These are phyloP conservation scores for Sparassis latifolia DNA, from an alignment of 1,284 basidiomycete species.

Conservation along the genomic window DNA sequence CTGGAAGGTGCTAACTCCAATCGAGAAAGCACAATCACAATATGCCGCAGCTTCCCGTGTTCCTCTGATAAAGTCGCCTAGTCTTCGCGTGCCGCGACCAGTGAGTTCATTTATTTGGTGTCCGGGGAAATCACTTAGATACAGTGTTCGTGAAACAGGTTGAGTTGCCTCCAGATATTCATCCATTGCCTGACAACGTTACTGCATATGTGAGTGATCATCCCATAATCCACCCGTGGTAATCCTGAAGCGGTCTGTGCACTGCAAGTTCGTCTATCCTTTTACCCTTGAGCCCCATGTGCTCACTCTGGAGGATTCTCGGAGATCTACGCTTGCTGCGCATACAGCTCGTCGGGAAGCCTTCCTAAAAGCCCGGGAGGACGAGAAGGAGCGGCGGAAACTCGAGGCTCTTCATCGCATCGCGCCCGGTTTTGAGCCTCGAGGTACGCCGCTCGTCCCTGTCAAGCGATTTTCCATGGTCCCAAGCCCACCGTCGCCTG, in stretches of 20 bases:
- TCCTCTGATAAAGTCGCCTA: slow-evolving; percentile 87
- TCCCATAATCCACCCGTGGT: neutral
- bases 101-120: slow-evolving; percentile 35
- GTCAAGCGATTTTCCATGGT: slow-evolving; percentile 22
- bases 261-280: slow-evolving; percentile 84
- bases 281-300: slow-evolving; percentile 87
- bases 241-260: neutral
- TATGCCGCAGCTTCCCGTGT: slow-evolving; percentile 71
- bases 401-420: slow-evolving; percentile 70
- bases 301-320: slow-evolving; percentile 64
- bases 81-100: slow-evolving; percentile 76
- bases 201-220: slow-evolving; percentile 68
- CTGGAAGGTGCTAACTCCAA: no score
- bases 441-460: slow-evolving; percentile 50
- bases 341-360: slow-evolving; percentile 62
- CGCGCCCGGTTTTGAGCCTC: slow-evolving; percentile 70
- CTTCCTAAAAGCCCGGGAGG: slow-evolving; percentile 62
- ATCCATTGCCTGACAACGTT: slow-evolving; percentile 85
- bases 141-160: slow-evolving; percentile 41
- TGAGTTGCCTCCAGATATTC: slow-evolving; percentile 80
- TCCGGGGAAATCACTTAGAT: neutral
- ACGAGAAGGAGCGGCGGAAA: slow-evolving; percentile 72
- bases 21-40: slow-evolving; percentile 33
- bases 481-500: neutral
- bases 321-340: slow-evolving; percentile 58